These are phyloP conservation scores for Ganoderma resinaceum DNA, from an alignment of 1,284 basidiomycete genomes.

Conservation along the genomic window DNA sequence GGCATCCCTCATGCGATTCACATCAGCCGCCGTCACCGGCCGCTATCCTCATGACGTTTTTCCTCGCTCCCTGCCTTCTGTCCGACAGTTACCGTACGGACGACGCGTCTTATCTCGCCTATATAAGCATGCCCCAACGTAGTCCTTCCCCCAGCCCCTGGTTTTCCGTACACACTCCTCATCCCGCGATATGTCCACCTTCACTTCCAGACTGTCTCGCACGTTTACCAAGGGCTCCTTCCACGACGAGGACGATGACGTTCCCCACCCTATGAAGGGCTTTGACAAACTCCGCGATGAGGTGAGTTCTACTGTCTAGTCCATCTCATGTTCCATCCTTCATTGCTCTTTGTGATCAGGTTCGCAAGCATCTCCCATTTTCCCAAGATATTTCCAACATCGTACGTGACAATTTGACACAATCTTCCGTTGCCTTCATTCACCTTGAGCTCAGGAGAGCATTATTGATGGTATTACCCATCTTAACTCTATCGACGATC, in stretches of 20 bases:
- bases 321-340: background rate
- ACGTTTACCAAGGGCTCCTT: conserved; percentile 4
- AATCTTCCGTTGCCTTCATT: background rate
- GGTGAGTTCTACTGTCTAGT: conserved; percentile 38
- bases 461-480: conserved; percentile 62
- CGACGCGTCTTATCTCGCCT: background rate
- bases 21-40: background rate
- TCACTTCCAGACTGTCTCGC: conserved; percentile 10
- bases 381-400: conserved; percentile 48
- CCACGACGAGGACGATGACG: background rate
- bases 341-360: conserved; percentile 38
- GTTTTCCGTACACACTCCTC: background rate
- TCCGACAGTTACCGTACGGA: background rate
- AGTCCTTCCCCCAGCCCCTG: background rate
- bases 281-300: conserved; percentile 53
- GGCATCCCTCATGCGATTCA: background rate
- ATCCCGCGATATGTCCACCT: conserved; percentile 9
- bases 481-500: conserved; percentile 70
- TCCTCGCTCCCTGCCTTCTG: background rate
- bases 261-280: conserved; percentile 35
- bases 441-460: conserved; percentile 25
- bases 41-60: background rate
- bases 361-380: conserved; percentile 51
- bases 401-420: conserved; percentile 39
- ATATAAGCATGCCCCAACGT: conserved; percentile 5